Conservation (phyloP, 2,329 filamentous ascomycete genomes). For the Gremmenia infestans region DNA sequence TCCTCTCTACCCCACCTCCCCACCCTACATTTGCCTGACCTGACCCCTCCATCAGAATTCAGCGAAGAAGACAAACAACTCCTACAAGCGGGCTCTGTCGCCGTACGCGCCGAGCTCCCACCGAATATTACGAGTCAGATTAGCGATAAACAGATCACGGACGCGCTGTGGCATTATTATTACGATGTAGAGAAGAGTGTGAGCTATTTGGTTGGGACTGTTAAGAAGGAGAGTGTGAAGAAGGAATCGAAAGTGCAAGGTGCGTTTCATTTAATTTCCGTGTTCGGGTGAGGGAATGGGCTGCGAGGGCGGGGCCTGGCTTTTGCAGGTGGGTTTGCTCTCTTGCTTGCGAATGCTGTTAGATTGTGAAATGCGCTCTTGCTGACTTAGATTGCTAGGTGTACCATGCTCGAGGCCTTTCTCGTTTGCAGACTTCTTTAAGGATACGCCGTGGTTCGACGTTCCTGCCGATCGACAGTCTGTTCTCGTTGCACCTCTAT, state of each 20-base stretch:
- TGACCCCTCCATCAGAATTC: slow-evolving; percentile 20
- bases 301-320: background rate
- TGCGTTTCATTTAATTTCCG: slow-evolving; percentile 26
- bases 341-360: background rate
- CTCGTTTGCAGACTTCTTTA: slow-evolving; percentile 61
- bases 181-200: slow-evolving; percentile 87
- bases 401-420: slow-evolving; percentile 29
- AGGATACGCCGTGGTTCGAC: slow-evolving; percentile 79
- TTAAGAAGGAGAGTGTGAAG: slow-evolving; percentile 26
- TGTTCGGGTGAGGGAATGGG: background rate
- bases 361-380: background rate
- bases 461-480: slow-evolving; percentile 62
- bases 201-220: slow-evolving; percentile 65
- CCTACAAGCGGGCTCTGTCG: slow-evolving; percentile 60
- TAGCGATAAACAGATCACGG: slow-evolving; percentile 73
- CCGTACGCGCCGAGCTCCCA: slow-evolving; percentile 64
- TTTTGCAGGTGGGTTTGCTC: slow-evolving; percentile 26
- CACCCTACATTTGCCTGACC: slow-evolving; percentile 6
- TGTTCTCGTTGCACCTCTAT: slow-evolving; percentile 56
- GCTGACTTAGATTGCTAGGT: background rate
- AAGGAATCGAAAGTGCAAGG: slow-evolving; percentile 32
- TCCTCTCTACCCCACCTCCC: background rate
- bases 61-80: slow-evolving; percentile 38
- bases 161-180: slow-evolving; percentile 92
- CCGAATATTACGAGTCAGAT: slow-evolving; percentile 41